Conservation (phyloP, 129 eudicot species). For the carrot (Daucus carota) region DH1_v3.0 NC_030385.2:11100001-11100500, state of each 20-base stretch:
- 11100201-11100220: constrained; percentile 11
- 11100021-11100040: neutral
- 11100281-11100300: constrained; percentile 20
- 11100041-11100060: neutral
- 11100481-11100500: neutral
- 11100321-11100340: constrained; percentile 20
- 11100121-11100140: neutral
- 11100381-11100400: constrained; percentile 5
- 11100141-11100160: neutral
- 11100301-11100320: constrained; percentile 17
- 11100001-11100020: no score
- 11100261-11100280: constrained; percentile 2
- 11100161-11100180: neutral
- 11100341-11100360: constrained; percentile 3
- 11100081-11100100: neutral
- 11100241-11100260: constrained; percentile 17
- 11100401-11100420: constrained; percentile 49
- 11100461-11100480: neutral
- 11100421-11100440: constrained; percentile 64
- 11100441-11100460: constrained; percentile 53
- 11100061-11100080: neutral
- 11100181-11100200: constrained; percentile 1
- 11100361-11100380: constrained; percentile 14
- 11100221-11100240: neutral
- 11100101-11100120: neutral